A percentile compares a stretch with the other conserved stretches of the same genome.
Conservation (phyloP, 2,329 filamentous ascomycete genomes). For the Biscogniauxia mediterranea region DNA sequence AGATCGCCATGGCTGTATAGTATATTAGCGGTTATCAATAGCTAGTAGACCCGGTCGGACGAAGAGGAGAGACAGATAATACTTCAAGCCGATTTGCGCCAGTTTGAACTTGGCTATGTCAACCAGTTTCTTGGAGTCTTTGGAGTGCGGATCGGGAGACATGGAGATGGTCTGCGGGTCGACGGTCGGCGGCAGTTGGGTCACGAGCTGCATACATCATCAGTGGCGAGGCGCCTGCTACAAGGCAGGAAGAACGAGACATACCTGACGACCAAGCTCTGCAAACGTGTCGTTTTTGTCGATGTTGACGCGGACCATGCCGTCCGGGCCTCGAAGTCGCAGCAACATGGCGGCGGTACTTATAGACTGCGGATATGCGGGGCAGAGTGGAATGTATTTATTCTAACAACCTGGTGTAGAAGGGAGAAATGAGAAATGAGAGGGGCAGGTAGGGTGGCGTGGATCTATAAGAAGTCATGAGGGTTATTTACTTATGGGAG, state of each 20-base stretch:
- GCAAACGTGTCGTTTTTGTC: constrained; percentile 72
- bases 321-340: constrained; percentile 85
- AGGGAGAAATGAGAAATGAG: too few species aligned
- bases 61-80: constrained; percentile 22
- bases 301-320: constrained; percentile 82
- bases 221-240: constrained; percentile 4
- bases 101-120: constrained; percentile 58
- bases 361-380: constrained; percentile 2
- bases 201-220: constrained; percentile 46
- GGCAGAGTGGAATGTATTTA: neutral
- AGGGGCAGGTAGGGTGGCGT: neutral
- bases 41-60: neutral
- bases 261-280: constrained; percentile 54
- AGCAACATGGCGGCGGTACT: constrained; percentile 64
- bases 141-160: constrained; percentile 59
- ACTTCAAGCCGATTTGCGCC: constrained; percentile 60
- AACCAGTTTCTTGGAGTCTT: constrained; percentile 56
- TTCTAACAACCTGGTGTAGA: neutral
- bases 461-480: neutral
- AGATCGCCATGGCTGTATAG: constrained; percentile 77
- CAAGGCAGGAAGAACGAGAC: constrained; percentile 2
- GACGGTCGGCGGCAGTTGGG: constrained; percentile 60
- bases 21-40: constrained; percentile 27
- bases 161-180: constrained; percentile 59
- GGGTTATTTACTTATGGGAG: neutral